Percentiles rank a stretch among this genome's conserved stretches.
phyloP scores from a whole-genome alignment of 164 flowering plant species.

The Aristolochia contorta region DNA sequence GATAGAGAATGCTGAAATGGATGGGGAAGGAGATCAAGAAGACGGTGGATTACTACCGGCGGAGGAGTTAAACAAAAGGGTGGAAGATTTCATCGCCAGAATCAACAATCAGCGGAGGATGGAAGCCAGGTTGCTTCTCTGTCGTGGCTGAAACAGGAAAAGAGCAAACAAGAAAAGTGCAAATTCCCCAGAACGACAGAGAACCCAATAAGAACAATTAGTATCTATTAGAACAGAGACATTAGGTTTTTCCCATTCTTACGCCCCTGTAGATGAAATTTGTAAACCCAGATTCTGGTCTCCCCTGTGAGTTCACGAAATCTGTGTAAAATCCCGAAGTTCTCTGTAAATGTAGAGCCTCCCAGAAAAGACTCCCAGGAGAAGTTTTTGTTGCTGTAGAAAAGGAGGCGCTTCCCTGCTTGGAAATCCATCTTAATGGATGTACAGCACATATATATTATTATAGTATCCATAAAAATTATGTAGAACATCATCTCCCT shows the following conservation, averaged over 20 bases:
- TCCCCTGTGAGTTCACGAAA: conserved; percentile 4
- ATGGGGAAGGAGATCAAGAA: conserved; percentile 19
- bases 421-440: too few relatives aligned
- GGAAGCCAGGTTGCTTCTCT: conserved; percentile 28
- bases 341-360: conserved; percentile 7
- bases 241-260: background rate
- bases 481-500: too few relatives aligned
- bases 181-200: background rate
- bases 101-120: conserved; percentile 47
- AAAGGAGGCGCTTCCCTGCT: too few relatives aligned
- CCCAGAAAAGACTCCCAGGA: background rate
- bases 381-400: too few relatives aligned
- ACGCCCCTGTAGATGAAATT: background rate
- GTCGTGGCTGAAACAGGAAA: conserved; percentile 7
- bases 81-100: conserved; percentile 65
- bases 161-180: background rate
- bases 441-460: too few relatives aligned
- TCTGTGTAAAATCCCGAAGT: conserved; percentile 6
- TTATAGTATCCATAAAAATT: too few relatives aligned
- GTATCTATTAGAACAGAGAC: background rate
- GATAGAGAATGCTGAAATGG: conserved; percentile 2
- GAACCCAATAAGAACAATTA: too few relatives aligned
- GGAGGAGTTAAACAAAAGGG: conserved; percentile 48
- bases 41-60: conserved; percentile 20
- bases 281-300: conserved; percentile 1